These are phyloP conservation scores for Chaetomium globosum DNA, from an alignment of 2,329 filamentous ascomycete species.

Conservation along the genomic window DNA sequence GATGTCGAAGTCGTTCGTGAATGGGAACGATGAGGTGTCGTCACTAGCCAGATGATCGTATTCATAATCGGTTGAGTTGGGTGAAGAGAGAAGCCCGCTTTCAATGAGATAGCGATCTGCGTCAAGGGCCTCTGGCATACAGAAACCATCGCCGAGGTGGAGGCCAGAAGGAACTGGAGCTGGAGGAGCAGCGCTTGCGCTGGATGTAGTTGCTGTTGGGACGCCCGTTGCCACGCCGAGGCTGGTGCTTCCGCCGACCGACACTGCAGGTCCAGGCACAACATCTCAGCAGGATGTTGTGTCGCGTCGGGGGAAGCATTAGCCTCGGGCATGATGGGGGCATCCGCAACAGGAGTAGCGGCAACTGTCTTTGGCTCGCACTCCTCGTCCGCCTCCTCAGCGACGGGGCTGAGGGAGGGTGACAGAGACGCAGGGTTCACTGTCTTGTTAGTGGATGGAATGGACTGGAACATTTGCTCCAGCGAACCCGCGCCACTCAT, in stretches of 20 bases:
- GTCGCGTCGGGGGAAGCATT: conserved; percentile 77
- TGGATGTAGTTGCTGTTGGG: conserved; percentile 48
- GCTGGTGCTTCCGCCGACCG: conserved; percentile 71
- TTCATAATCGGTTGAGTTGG: conserved; percentile 67
- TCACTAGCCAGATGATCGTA: conserved; percentile 68
- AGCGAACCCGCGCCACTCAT: conserved; percentile 42
- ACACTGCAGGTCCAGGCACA: conserved; percentile 99
- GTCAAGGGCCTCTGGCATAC: conserved; percentile 68
- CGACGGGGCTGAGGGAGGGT: conserved; percentile 56
- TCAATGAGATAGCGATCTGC: conserved; percentile 77
- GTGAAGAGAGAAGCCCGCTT: conserved; percentile 73
- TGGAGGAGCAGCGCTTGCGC: conserved; percentile 53
- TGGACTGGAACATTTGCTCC: conserved; percentile 50
- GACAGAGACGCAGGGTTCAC: conserved; percentile 66
- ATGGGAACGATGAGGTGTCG: conserved; percentile 51
- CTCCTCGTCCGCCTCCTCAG: conserved; percentile 46
- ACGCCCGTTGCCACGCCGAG: conserved; percentile 47
- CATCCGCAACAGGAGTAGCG: conserved; percentile 34
- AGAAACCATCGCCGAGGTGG: conserved; percentile 71
- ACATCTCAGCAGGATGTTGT: conserved; percentile 99
- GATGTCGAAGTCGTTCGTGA: conserved; percentile 54
- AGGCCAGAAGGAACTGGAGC: conserved; percentile 63
- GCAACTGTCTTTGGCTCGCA: conserved; percentile 35
- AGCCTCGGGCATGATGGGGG: conserved; percentile 38
- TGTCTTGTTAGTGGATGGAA: conserved; percentile 48